Evolutionary conservation across 306 rosid species (phyloP).

Genomic region (Casuarina equisetifolia): DNA sequence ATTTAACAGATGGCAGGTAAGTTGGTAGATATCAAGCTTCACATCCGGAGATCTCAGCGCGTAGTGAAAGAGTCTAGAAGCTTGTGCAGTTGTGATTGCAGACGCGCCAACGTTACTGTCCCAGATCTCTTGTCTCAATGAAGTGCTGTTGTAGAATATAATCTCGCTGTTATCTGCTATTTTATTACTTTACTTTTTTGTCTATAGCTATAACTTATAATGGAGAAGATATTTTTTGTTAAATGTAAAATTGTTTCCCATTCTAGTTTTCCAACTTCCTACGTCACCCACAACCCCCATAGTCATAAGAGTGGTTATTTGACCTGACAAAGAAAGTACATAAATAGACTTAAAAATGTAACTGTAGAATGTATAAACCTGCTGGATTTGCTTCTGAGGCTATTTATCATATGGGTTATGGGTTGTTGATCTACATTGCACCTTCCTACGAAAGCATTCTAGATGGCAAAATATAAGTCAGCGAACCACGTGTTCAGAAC

Average conservation of each 20-base stretch:
- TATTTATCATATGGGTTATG: too few species aligned
- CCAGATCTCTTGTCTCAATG: slow-evolving; percentile 29
- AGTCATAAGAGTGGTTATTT: too few species aligned
- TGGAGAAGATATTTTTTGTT: neutral
- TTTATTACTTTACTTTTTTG: neutral
- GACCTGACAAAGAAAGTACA: too few species aligned
- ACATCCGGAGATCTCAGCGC: slow-evolving; percentile 78
- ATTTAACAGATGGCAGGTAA: slow-evolving; percentile 80
- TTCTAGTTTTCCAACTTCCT: too few species aligned
- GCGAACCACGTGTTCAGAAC: neutral
- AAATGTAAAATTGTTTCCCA: neutral
- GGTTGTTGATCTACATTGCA: too few species aligned
- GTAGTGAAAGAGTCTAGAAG: slow-evolving; percentile 83
- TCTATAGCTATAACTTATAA: neutral
- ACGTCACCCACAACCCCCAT: too few species aligned
- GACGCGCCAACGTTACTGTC: slow-evolving; percentile 46
- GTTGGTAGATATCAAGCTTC: slow-evolving; percentile 84
- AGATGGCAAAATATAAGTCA: too few species aligned
- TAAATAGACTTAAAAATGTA: too few species aligned
- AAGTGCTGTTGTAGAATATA: neutral
- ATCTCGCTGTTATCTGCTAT: neutral
- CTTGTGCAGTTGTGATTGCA: slow-evolving; percentile 76
- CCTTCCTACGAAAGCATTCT: too few species aligned
- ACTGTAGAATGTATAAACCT: too few species aligned
- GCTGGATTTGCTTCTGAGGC: too few species aligned